phyloP scores from a whole-genome alignment of 164 flowering plant genomes.

The Tetrastigma voinierianum region DNA sequence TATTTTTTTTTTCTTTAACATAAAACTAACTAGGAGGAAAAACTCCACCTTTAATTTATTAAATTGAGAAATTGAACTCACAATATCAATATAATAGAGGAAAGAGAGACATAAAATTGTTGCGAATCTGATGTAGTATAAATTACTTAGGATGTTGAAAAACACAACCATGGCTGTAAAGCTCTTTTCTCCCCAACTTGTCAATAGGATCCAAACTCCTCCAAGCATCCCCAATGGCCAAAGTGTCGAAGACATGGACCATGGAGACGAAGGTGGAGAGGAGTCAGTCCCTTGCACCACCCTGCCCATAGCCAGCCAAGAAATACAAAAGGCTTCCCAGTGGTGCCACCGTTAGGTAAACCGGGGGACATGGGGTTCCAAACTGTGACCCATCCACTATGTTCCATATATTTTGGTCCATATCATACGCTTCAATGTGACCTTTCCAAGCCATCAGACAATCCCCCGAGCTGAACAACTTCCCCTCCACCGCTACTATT shows the following conservation, averaged over 20 bases:
- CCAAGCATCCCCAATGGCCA: constrained; percentile 41
- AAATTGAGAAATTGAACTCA: too few relatives aligned
- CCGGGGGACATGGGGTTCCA: constrained; percentile 22
- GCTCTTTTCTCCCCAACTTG: constrained; percentile 50
- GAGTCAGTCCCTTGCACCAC: constrained; percentile 22
- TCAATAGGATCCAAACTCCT: constrained; percentile 47
- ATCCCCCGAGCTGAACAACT: constrained; percentile 61
- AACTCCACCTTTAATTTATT: too few relatives aligned
- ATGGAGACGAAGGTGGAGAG: constrained; percentile 29
- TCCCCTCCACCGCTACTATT: constrained; percentile 44
- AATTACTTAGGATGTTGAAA: constrained; percentile 21
- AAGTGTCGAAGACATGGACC: constrained; percentile 54
- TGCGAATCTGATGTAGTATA: too few relatives aligned
- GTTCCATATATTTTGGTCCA: constrained; percentile 51
- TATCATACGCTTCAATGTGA: constrained; percentile 59
- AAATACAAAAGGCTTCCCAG: constrained; percentile 48
- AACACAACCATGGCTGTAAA: constrained; percentile 59
- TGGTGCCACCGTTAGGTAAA: constrained; percentile 62
- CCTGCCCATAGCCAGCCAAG: constrained; percentile 49
- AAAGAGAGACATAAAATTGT: too few relatives aligned
- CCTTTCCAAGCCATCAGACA: constrained; percentile 66
- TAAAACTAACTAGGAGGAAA: too few relatives aligned
- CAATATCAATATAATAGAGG: too few relatives aligned
- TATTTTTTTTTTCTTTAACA: too few relatives aligned
- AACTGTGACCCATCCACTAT: constrained; percentile 46